Conservation (phyloP, 2,329 filamentous ascomycete species). For the Lachnellula arida region DNA sequence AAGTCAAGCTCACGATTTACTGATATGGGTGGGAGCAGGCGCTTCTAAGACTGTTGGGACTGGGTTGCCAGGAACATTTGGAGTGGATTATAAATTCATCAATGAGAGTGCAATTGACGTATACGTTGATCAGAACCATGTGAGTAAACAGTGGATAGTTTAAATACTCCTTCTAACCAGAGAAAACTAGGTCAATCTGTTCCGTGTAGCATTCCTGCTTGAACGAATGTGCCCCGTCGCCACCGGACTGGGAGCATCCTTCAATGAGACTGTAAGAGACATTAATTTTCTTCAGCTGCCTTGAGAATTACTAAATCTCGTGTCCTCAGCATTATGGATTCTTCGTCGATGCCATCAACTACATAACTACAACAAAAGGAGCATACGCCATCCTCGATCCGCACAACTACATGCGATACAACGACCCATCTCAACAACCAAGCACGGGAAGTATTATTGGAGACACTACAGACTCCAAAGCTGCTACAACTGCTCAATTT, state of each 20-base stretch:
- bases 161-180: background rate
- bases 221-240: constrained; percentile 46
- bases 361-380: constrained; percentile 44
- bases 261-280: constrained; percentile 41
- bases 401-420: constrained; percentile 52
- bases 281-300: background rate
- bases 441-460: constrained; percentile 46
- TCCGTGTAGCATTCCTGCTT: constrained; percentile 46
- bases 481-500: constrained; percentile 44
- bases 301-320: background rate
- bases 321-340: constrained; percentile 36
- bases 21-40: constrained; percentile 6
- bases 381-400: constrained; percentile 45
- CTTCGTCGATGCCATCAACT: constrained; percentile 44
- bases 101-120: constrained; percentile 40
- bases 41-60: constrained; percentile 33
- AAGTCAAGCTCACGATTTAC: background rate
- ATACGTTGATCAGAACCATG: constrained; percentile 43
- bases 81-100: constrained; percentile 48
- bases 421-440: constrained; percentile 45
- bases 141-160: constrained; percentile 14
- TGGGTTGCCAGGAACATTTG: constrained; percentile 46
- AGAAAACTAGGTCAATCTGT: constrained; percentile 37
- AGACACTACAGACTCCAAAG: constrained; percentile 39
- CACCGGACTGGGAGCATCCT: constrained; percentile 43